These are phyloP conservation scores for Ascochyta viciae-villosae DNA, from an alignment of 2,329 filamentous ascomycete genomes.

Conservation along the genomic window DNA sequence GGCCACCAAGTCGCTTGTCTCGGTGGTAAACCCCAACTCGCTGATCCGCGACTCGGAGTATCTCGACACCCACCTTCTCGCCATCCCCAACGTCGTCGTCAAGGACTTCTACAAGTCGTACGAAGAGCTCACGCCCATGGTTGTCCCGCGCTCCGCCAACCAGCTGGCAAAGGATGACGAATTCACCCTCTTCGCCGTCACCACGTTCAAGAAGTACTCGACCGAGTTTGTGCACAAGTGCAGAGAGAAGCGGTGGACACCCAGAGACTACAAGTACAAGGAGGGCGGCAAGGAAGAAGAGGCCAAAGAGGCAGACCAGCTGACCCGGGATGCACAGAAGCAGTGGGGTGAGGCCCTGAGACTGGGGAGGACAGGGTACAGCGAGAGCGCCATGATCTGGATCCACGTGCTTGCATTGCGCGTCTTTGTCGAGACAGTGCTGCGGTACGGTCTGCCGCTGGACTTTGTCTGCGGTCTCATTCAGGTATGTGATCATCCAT, in stretches of 20 bases:
- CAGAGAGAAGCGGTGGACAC: conserved; percentile 92
- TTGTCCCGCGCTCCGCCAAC: conserved; percentile 85
- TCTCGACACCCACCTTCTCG: conserved; percentile 92
- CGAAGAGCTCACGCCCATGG: conserved; percentile 87
- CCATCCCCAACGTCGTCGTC: conserved; percentile 77
- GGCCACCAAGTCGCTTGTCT: conserved; percentile 89
- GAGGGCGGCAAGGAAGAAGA: conserved; percentile 91
- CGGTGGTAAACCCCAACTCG: conserved; percentile 77
- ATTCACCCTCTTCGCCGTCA: conserved; percentile 86
- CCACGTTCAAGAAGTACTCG: conserved; percentile 90
- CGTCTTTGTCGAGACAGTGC: conserved; percentile 97
- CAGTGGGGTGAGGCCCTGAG: conserved; percentile 91
- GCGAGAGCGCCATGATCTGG: conserved; percentile 95
- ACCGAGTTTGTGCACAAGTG: conserved; percentile 90
- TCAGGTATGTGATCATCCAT: conserved; percentile 64
- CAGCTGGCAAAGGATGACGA: conserved; percentile 87
- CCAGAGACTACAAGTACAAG: conserved; percentile 90
- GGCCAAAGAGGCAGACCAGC: conserved; percentile 80
- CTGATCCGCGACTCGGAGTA: conserved; percentile 92
- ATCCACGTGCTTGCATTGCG: conserved; percentile 88
- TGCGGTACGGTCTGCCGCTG: conserved; percentile 90
- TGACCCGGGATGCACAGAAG: conserved; percentile 85
- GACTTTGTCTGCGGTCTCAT: conserved; percentile 87
- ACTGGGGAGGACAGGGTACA: conserved; percentile 89
- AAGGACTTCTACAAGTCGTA: conserved; percentile 92